These are phyloP conservation scores for Blastocystis sp. DNA, from an alignment of 352 stramenopile species.

Conservation along the genomic window DNA sequence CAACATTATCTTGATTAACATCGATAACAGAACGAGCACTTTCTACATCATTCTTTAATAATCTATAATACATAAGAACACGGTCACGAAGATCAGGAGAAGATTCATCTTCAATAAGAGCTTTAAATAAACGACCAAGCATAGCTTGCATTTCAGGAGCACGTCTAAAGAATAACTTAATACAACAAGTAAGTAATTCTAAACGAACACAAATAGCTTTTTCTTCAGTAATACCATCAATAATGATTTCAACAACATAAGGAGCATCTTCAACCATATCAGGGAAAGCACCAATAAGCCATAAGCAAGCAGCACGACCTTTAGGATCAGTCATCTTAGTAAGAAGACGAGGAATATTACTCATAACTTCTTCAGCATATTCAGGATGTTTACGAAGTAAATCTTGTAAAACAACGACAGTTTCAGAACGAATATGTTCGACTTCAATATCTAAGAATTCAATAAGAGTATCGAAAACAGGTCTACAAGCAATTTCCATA, in stretches of 20 bases:
- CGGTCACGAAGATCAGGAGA: conserved; percentile 83
- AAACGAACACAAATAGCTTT: conserved; percentile 65
- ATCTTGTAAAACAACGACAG: conserved; percentile 76
- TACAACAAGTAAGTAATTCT: conserved; percentile 71
- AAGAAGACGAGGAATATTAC: conserved; percentile 50
- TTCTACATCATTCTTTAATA: conserved; percentile 74
- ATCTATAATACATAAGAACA: conserved; percentile 83
- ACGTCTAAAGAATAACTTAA: conserved; percentile 95
- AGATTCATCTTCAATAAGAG: conserved; percentile 71
- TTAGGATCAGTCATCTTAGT: conserved; percentile 51
- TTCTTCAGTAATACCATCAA: conserved; percentile 56
- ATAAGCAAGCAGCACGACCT: conserved; percentile 51
- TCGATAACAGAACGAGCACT: conserved; percentile 64
- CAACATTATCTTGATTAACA: conserved; percentile 48
- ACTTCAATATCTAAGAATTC: conserved; percentile 87
- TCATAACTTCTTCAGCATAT: conserved; percentile 67
- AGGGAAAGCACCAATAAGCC: conserved; percentile 69
- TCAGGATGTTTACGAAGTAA: conserved; percentile 81
- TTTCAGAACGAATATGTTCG: conserved; percentile 79
- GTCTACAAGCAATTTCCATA: conserved; percentile 49
- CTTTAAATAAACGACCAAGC: conserved; percentile 73
- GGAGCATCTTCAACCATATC: conserved; percentile 61
- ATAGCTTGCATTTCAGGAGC: conserved; percentile 87
- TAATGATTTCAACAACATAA: conserved; percentile 84
- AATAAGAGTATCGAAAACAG: conserved; percentile 69